Base-by-base conservation (phyloP, 148 eudicot genomes). In the Vaccinium corymbosum region DNA sequence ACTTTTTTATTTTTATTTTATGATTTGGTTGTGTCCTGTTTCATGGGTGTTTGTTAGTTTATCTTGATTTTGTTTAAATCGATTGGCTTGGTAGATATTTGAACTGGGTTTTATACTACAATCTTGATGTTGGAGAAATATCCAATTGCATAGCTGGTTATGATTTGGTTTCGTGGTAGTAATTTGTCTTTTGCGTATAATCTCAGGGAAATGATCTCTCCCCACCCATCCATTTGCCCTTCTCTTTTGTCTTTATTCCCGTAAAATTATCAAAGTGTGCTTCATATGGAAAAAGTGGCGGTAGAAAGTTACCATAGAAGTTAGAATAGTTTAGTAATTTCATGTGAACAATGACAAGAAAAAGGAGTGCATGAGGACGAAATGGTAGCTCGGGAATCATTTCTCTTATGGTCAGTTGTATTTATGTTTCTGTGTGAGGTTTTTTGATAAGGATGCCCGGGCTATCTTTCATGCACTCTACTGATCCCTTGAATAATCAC, bases 11-110 rank as follows among this genome's bases (percentile, higher is more conserved):
- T 42, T 6, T 42, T 4, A 4, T 4, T 42, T 22, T n/a, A 51
- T 76, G 72, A 68, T 70, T 14, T 38, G 35, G 11, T 46, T 46
- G 8, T 81, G 74, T 81, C 25, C 0, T 81, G 59, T n/a, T 64
- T 64, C 46, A 62, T 22, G 57, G 83, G 75, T 66, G 27, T 64
- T 59, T 48, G 55, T 14, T 81, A 64, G 17, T 77, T 9, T 72
- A 56, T 42, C 27, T 61, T 27, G 46, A 22, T 25, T 57, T 74
- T 48, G 22, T 22, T 55, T 79, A 35, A 79, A 52, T 84, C 70
- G 81, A 19, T 78, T 20, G 20, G 53, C 53, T 25, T 71, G 71
- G 16, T 51, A 7, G 42, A 35, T 73, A 29, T 27, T 51, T 61
- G 29, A 53, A 70, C 29, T 50, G 78, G 52, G 57, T 50, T 51